Evolutionary conservation across 2,329 filamentous ascomycete genomes (phyloP), one percentile per base, ranked within the genome.

Genomic region (Graphilbum sp.): DNA sequence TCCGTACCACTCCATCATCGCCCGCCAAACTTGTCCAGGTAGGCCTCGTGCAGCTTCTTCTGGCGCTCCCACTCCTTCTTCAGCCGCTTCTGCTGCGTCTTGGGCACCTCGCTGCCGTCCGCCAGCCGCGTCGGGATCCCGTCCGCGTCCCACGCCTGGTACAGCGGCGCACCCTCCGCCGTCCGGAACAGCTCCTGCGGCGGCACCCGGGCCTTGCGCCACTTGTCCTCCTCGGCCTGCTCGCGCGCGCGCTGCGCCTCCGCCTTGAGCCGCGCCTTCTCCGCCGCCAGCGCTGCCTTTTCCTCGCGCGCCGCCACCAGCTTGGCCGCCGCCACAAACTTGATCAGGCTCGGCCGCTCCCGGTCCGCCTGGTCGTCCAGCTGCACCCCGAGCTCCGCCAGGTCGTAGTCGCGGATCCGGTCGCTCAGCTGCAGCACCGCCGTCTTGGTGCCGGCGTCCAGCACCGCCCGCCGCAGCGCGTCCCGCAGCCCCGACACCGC

Each of bases 21-120:
- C 37, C 25, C 13, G 12, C 41, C 44, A 43, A 46, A 43, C 41
- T 45, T 48, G 5, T 44, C 45, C 37, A 52, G 40, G 55, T 61
- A 73, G 37, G 59, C 60, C 48, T 79, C 73, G 55, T 76, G 70
- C 46, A 67, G 46, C 61, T 78, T 81, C 62, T 75, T 79, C 61
- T 83, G 78, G 48, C 61, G 68, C 50, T 79, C 73, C 76, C 75
- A 82, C 42, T 76, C 72, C 60, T 83, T 83, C 53, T 58, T 67
- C 44, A 83, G 52, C 60, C 75, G 79, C 64, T 82, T 83, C 27
- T 51, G 52, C 48, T 63, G 64, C 40, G 64, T 72, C 59, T 82
- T 81, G 10, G 72, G 64, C n/a, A 83, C 55, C 47, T 78, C 73
- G 44, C 67, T 67, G 2, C 77, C 78, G 19, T 69, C 64, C 20